phyloP scores from a whole-genome alignment of 495 filamentous ascomycete species.

The Thozetella sp. region DNA sequence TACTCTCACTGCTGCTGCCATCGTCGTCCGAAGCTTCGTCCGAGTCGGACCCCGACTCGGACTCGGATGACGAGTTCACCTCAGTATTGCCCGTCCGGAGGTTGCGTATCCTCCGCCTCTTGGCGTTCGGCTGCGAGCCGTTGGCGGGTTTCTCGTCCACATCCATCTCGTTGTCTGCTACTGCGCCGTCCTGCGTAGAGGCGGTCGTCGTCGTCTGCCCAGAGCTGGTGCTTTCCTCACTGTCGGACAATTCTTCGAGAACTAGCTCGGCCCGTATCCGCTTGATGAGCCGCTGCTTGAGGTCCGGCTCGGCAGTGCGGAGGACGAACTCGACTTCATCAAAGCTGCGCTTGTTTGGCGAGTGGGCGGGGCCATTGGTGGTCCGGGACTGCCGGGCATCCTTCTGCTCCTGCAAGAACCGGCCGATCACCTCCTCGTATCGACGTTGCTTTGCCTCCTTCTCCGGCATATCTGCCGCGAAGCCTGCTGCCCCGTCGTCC shows the following conservation, averaged over 20 bases:
- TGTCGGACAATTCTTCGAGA: slow-evolving; percentile 42
- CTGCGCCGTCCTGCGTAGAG: slow-evolving; percentile 13
- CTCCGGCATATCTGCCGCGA: slow-evolving; percentile 38
- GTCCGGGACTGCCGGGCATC: slow-evolving; percentile 7
- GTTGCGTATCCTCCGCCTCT: slow-evolving; percentile 60
- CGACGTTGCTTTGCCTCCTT: slow-evolving; percentile 44
- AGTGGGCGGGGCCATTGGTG: slow-evolving; percentile 15
- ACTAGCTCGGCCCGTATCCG: slow-evolving; percentile 52
- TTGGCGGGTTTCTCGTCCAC: slow-evolving; percentile 40
- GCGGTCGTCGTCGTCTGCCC: slow-evolving; percentile 18
- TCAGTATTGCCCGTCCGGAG: slow-evolving; percentile 39
- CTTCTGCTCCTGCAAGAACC: slow-evolving; percentile 33
- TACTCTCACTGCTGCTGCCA: slow-evolving; percentile 9
- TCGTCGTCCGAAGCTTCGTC: slow-evolving; percentile 12
- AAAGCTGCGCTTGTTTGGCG: slow-evolving; percentile 36
- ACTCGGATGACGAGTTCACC: slow-evolving; percentile 26
- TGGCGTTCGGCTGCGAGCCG: slow-evolving; percentile 39
- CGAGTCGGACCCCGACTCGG: slow-evolving; percentile 35
- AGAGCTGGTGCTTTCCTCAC: slow-evolving; percentile 28
- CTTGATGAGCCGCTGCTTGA: slow-evolving; percentile 47
- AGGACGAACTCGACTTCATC: slow-evolving; percentile 48
- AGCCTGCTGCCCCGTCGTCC: slow-evolving; percentile 41
- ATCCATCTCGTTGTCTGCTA: slow-evolving; percentile 31
- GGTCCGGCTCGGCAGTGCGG: slow-evolving; percentile 39
- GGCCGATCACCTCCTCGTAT: slow-evolving; percentile 58